A percentile compares a stretch with the other conserved stretches of the same genome.
Evolutionary conservation across 768 basidiomycete species (phyloP).

Genomic region (Auricularia auricula-judae): DNA sequence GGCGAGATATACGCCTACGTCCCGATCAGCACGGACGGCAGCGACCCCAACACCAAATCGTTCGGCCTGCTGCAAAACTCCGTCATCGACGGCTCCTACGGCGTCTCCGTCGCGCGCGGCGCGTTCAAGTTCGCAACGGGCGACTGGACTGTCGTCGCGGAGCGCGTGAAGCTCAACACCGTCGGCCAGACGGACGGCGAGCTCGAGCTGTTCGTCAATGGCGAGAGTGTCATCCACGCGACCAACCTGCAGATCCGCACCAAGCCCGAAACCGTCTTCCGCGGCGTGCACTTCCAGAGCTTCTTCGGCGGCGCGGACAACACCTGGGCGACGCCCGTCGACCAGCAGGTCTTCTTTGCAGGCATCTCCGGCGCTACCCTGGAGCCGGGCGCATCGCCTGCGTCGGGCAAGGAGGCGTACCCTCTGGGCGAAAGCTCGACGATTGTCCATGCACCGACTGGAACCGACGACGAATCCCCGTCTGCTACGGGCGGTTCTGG

Average conservation of each 20-base stretch:
- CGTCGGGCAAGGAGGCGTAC: background rate
- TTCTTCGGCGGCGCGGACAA: slow-evolving; percentile 54
- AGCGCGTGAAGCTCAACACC: slow-evolving; percentile 69
- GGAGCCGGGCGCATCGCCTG: background rate
- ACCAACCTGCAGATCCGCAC: slow-evolving; percentile 47
- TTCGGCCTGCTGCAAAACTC: slow-evolving; percentile 22
- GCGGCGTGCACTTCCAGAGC: slow-evolving; percentile 66
- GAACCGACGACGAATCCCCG: background rate
- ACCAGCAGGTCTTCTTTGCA: slow-evolving; percentile 54
- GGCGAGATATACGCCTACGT: slow-evolving; percentile 69
- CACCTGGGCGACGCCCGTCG: slow-evolving; percentile 48
- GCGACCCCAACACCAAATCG: slow-evolving; percentile 6
- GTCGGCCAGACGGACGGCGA: slow-evolving; percentile 60
- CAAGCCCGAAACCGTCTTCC: slow-evolving; percentile 37
- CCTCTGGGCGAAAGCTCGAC: background rate
- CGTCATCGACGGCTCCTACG: slow-evolving; percentile 43
- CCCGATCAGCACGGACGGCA: slow-evolving; percentile 42
- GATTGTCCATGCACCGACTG: background rate
- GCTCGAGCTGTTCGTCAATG: slow-evolving; percentile 54
- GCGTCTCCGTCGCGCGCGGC: slow-evolving; percentile 60
- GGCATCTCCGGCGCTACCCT: slow-evolving; percentile 59
- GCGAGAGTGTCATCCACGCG: slow-evolving; percentile 50
- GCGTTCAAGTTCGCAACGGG: slow-evolving; percentile 54
- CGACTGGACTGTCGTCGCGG: slow-evolving; percentile 51
- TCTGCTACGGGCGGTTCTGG: background rate